Base-by-base conservation (phyloP, 2,329 filamentous ascomycete genomes). In the Pseudogymnoascus sp. region DNA sequence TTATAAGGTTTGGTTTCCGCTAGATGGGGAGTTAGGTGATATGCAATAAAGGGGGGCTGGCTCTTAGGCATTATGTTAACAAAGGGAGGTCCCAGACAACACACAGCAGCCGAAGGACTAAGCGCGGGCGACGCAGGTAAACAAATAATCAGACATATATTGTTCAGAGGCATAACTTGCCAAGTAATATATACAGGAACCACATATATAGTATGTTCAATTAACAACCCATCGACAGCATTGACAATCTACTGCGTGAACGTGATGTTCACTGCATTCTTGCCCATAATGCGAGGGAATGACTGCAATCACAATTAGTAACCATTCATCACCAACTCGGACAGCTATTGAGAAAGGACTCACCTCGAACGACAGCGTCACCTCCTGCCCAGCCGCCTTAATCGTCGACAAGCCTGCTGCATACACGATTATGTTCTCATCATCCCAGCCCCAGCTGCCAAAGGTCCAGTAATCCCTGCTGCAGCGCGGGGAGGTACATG, bases 401-500 rank as follows among this genome's bases (percentile, higher is more conserved):
- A 85, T 79, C 0, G 76, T 77, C 59, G 78, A 73, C 38, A 84
- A 69, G 0, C 78, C 78, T 2, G 73, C 70, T 0, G 75, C 70
- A 3, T 74, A 78, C n/a, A 85, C 65, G 3, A 82, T 77, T 0
- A 85, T 73, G 62, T 77, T 70, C 14, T 71, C 68, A 0, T 69
- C 74, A 64, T 82, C 78, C 74, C 77, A 84, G 60, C 79, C 78
- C 77, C 79, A 85, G 18, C 71, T 75, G 7, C 69, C 74, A 63
- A 78, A 84, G 2, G 82, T 84, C 66, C 75, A 78, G 14, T 75
- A 69, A 69, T 11, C 73, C 78, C 66, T 82, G 76, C 68, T 85
- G 81, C 23, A 86, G 69, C 2, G 78, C 75, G 0, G 80, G 79
- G 1, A 85, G 71, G 31, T 76, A 82, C 67, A 77, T 71, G 0